Conservation (phyloP, 441 rosid species). For the Gossypium davidsonii region DNA sequence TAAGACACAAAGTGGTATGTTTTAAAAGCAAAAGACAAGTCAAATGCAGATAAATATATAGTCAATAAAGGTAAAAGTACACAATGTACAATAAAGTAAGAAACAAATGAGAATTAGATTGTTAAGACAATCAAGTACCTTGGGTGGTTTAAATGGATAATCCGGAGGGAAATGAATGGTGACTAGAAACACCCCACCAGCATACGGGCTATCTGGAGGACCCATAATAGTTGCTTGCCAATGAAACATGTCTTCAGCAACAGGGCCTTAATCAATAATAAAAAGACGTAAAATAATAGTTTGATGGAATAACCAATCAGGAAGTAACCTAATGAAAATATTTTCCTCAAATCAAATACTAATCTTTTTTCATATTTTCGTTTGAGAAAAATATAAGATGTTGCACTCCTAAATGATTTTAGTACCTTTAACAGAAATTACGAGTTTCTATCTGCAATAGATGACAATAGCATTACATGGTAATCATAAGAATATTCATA, state of each 20-base stretch:
- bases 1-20: background rate
- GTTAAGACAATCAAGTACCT: constrained; percentile 34
- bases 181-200: constrained; percentile 83
- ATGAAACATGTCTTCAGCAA: constrained; percentile 83
- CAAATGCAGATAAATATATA: background rate
- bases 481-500: background rate
- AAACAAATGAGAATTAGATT: background rate
- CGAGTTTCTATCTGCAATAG: background rate
- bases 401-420: background rate
- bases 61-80: background rate
- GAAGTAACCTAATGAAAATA: background rate
- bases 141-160: constrained; percentile 84
- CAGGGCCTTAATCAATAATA: constrained; percentile 44
- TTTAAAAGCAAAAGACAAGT: background rate
- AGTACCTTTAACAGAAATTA: background rate
- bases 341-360: background rate
- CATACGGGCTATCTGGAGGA: constrained; percentile 74
- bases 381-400: background rate
- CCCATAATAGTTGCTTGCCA: constrained; percentile 95
- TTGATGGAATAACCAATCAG: background rate
- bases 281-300: background rate
- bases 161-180: constrained; percentile 82
- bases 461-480: background rate
- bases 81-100: background rate
- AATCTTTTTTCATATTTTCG: background rate